Base-by-base conservation (phyloP, 2,329 filamentous ascomycete genomes). In the Calonectria multiphialidica region DNA sequence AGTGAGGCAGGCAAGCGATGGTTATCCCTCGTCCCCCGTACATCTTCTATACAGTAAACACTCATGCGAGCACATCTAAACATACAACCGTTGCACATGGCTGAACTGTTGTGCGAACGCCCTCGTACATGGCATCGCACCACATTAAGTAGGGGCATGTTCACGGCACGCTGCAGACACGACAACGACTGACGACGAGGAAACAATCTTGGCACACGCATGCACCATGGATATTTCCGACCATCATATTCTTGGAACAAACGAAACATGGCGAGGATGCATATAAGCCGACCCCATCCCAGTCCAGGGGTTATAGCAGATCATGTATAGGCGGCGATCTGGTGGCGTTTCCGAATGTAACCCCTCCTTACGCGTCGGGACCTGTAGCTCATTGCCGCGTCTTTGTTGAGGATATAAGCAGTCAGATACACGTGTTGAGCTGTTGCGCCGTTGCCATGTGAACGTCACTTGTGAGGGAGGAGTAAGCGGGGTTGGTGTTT, bases 61-160 rank as follows among this genome's bases (percentile, higher is more conserved):
- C 28, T 5, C 2, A 2, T 25, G 30, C 47, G 5, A 30, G 5
- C 13, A n/a, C 45, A n/a, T 42, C 23, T n/a, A 15, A 9, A 23
- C 42, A 21, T 21, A 30, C 23, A 10, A 30, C 50, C 13, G 40
- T 25, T 35, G 35, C n/a, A 28, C 23, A 18, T n/a, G 23, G n/a
- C 16, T 25, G 25, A 30, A 67, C 28, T 8, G 40, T 18, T 16
- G 64, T 49, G 35, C 40, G 64, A 35, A 67, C 64, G 16, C 64
- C 50, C 40, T 67, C 64, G 40, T 67, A 59, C 28, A 45, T 59
- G 12, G 50, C 50, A 40, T 67, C 37, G 50, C 50, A 59, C 28
- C 50, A 37, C 37, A 59, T 35, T n/a, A 21, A 23, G 50, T 35
- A 23, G 21, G 50, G 50, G 16, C n/a, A 35, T 13, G 7, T 28